A percentile compares a stretch with the other conserved stretches of the same genome.
Evolutionary conservation across 768 basidiomycete genomes (phyloP).

Genomic region (Suillus variegatus): DNA sequence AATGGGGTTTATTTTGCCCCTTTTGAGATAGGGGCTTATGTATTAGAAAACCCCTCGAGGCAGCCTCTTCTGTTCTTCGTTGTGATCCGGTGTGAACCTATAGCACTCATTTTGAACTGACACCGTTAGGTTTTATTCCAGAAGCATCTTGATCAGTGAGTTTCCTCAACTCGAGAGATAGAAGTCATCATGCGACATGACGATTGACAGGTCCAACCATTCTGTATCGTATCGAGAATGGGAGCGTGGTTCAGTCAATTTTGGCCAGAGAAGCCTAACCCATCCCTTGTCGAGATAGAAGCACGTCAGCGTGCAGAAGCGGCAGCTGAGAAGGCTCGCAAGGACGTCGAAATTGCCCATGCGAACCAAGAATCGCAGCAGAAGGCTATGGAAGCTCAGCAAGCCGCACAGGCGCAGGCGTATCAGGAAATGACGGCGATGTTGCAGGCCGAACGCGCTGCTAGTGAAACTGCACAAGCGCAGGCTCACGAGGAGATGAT

Average conservation of each 20-base stretch:
- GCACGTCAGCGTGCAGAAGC: constrained; percentile 8
- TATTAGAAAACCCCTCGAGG: not conserved
- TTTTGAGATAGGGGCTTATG: not conserved
- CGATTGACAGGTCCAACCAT: not conserved
- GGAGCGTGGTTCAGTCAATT: not conserved
- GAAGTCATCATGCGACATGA: not conserved
- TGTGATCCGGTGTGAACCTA: not conserved
- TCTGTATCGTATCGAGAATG: not conserved
- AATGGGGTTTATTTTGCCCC: no score
- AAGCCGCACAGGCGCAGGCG: not conserved
- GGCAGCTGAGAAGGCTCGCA: constrained; percentile 3
- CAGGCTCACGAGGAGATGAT: not conserved
- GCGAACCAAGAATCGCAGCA: not conserved
- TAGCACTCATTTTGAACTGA: no score
- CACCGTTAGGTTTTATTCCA: not conserved
- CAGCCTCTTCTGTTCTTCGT: not conserved
- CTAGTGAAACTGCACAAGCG: not conserved
- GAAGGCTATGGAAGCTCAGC: not conserved
- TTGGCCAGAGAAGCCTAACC: constrained; percentile 1
- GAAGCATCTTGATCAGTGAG: not conserved
- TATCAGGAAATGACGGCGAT: not conserved
- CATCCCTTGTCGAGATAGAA: constrained; percentile 2
- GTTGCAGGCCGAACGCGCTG: not conserved
- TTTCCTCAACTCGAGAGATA: not conserved
- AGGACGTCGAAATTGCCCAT: not conserved